These are phyloP conservation scores for Helianthus annuus DNA, from an alignment of 129 eudicot species.

Conservation along the genomic window HanXRQr2.0-SUNRISE NC_035433.2:140800345-140800844, in stretches of 20 bases:
- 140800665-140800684: constrained; percentile 2
- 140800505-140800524: constrained; percentile 13
- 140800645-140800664: background rate
- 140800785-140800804: no score
- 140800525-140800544: constrained; percentile 12
- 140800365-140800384: constrained; percentile 33
- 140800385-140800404: constrained; percentile 41
- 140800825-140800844: no score
- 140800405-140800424: constrained; percentile 44
- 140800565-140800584: constrained; percentile 29
- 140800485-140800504: constrained; percentile 2
- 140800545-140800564: constrained; percentile 23
- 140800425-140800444: constrained; percentile 32
- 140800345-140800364: constrained; percentile 32
- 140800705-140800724: background rate
- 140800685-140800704: background rate
- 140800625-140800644: background rate
- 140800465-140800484: constrained; percentile 19
- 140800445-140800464: constrained; percentile 16
- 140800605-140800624: constrained; percentile 5
- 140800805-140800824: no score
- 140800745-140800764: no score
- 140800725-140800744: no score
- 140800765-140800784: no score
- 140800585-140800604: constrained; percentile 17